Percentiles rank a stretch among this genome's conserved stretches.
phyloP scores from a whole-genome alignment of 441 rosid genomes.

The Francoa sonchifolia region DNA sequence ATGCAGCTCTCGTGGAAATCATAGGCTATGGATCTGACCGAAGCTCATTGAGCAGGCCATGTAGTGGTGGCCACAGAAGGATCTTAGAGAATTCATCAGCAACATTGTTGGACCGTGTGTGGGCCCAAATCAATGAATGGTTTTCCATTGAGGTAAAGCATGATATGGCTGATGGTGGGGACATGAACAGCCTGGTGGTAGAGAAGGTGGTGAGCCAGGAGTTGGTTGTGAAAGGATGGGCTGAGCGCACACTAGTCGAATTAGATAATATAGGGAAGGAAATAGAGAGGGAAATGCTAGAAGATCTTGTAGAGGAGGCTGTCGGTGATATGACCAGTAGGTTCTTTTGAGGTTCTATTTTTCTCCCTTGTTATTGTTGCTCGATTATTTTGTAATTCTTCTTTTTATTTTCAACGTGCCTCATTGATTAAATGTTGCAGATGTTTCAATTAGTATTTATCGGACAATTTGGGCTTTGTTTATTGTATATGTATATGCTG shows the following conservation, averaged over 20 bases:
- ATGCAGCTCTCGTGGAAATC: constrained; percentile 40
- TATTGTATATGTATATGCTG: no score
- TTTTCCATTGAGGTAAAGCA: constrained; percentile 21
- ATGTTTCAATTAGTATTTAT: no score
- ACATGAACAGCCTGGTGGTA: constrained; percentile 38
- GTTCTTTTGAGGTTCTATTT: no score
- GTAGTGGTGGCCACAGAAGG: constrained; percentile 9
- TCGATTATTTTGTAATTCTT: no score
- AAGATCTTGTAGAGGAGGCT: constrained; percentile 66
- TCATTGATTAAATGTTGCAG: no score
- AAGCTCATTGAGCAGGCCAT: constrained; percentile 7
- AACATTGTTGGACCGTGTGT: constrained; percentile 39
- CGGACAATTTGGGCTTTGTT: no score
- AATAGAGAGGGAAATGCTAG: constrained; percentile 49
- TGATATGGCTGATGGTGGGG: constrained; percentile 25
- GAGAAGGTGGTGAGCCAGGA: constrained; percentile 53
- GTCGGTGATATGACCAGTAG: constrained; percentile 46
- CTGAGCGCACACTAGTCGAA: constrained; percentile 30
- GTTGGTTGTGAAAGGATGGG: constrained; percentile 60
- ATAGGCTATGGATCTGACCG: constrained; percentile 19
- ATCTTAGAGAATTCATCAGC: constrained; percentile 13
- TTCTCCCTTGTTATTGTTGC: no score
- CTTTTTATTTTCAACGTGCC: no score
- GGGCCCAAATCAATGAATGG: constrained; percentile 60
- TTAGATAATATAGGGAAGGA: constrained; percentile 37